Evolutionary conservation across 140 eudicot genomes (phyloP).

Genomic region (Cichorium intybus): DNA sequence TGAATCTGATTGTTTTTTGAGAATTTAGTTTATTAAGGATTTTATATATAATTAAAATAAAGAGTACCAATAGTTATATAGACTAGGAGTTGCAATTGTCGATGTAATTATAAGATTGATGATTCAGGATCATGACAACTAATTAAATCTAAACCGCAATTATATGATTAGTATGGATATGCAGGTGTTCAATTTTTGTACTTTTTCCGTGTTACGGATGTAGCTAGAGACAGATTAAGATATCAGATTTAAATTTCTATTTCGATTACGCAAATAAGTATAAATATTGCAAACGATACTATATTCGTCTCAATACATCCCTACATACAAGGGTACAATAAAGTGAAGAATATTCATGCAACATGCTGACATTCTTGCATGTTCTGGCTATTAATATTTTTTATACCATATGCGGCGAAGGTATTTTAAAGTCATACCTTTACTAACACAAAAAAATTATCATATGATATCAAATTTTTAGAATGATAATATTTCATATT

Average conservation of each 20-base stretch:
- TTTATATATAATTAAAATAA: neutral
- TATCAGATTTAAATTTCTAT: neutral
- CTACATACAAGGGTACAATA: constrained; percentile 27
- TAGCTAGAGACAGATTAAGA: neutral
- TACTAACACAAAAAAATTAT: neutral
- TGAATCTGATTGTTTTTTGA: constrained; percentile 8
- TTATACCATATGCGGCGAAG: constrained; percentile 9
- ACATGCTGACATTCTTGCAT: constrained; percentile 23
- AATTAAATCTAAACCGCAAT: neutral
- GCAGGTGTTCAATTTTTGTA: neutral
- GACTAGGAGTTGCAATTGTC: constrained; percentile 17
- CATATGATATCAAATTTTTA: neutral
- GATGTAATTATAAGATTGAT: constrained; percentile 24
- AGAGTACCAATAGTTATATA: neutral
- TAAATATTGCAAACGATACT: neutral
- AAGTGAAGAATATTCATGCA: neutral
- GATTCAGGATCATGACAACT: constrained; percentile 7
- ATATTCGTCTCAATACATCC: constrained; percentile 1
- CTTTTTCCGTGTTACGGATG: neutral
- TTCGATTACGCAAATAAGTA: neutral
- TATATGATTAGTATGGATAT: neutral
- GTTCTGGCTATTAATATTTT: constrained; percentile 2
- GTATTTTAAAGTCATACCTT: neutral
- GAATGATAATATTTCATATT: neutral
- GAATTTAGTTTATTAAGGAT: constrained; percentile 16